Base-by-base conservation (phyloP, 768 basidiomycete genomes). In the Hydnomerulius pinastri region DNA sequence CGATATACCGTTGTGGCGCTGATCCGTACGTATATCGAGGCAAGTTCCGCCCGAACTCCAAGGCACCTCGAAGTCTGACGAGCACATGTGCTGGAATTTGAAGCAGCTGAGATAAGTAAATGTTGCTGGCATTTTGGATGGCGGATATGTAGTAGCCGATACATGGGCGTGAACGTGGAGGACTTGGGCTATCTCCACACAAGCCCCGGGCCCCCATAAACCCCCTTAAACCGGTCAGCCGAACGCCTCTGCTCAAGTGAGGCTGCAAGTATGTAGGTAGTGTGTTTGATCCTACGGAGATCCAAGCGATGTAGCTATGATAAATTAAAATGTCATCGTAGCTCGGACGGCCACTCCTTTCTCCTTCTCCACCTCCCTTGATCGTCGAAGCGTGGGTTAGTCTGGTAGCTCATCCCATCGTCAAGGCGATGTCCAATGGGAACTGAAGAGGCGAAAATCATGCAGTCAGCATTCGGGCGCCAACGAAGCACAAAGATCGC, bases 361-460 rank as follows among this genome's bases (percentile, higher is more conserved):
- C 90, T 76, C 60, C 77, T 74, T 46, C 76, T 69, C 83, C 85
- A 86, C 32, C 81, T 73, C 43, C 90, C 90, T 39, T 85, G 78
- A 1, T 62, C 56, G 61, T 86, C 85, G 64, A 90, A 91, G 13
- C 90, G 78, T 32, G 87, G 87, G 60, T 92, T 92, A 10, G 77
- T 74, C 17, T 78, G 78, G 61, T 83, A 92, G 28, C 69, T 68
- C 21, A 87, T 51, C 3, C 90, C 90, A 60, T 90, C 83, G 40
- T 70, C 72, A 44, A 71, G 65, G 21, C 72, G 74, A 36, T 68
- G 70, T n/a, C 88, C 87, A 68, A 77, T 61, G 11, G 74, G 77
- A 49, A 79, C 73, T 78, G 50, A 45, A 51, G 28, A 30, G 12
- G 46, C 56, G n/a, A 46, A 15, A 38, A 39, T 10, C 54, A 44